phyloP scores from a whole-genome alignment of 2,329 filamentous ascomycete species.

The Pseudogymnoascus sp. region DNA sequence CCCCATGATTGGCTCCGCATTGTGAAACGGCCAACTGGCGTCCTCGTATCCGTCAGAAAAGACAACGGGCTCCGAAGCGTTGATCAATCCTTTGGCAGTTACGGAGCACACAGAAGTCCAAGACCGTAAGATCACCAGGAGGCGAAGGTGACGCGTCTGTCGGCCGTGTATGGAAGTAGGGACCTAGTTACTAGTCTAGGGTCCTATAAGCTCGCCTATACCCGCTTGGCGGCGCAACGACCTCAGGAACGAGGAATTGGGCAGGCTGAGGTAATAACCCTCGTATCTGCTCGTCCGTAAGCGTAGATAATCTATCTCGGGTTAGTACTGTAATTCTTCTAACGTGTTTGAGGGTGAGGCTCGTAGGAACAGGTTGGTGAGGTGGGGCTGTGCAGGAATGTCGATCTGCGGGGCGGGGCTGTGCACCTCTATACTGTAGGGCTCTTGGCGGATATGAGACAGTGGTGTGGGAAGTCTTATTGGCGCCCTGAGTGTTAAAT shows the following conservation, averaged over 20 bases:
- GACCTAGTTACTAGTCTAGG: neutral
- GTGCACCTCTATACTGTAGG: neutral
- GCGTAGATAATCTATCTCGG: neutral
- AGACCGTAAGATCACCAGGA: neutral
- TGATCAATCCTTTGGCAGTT: neutral
- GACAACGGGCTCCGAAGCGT: neutral
- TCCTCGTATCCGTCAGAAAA: neutral
- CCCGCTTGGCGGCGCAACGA: neutral
- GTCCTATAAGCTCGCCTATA: neutral
- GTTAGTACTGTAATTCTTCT: neutral
- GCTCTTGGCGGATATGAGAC: neutral
- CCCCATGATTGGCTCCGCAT: neutral
- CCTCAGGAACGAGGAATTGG: neutral
- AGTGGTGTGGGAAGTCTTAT: neutral
- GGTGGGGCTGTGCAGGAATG: neutral
- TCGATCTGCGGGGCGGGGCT: conserved; percentile 1
- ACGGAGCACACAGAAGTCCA: neutral
- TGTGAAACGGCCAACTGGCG: conserved; percentile 1
- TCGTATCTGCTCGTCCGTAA: neutral
- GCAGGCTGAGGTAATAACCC: neutral
- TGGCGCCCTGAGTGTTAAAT: neutral
- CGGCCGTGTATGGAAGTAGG: neutral
- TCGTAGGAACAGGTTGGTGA: neutral
- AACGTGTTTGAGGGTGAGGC: neutral
- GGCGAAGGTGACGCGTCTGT: neutral